A percentile compares a stretch with the other conserved stretches of the same genome.
These are phyloP conservation scores for Ashbya aceris DNA, from an alignment of 1,139 yeast genomes.

Conservation along the genomic window DNA sequence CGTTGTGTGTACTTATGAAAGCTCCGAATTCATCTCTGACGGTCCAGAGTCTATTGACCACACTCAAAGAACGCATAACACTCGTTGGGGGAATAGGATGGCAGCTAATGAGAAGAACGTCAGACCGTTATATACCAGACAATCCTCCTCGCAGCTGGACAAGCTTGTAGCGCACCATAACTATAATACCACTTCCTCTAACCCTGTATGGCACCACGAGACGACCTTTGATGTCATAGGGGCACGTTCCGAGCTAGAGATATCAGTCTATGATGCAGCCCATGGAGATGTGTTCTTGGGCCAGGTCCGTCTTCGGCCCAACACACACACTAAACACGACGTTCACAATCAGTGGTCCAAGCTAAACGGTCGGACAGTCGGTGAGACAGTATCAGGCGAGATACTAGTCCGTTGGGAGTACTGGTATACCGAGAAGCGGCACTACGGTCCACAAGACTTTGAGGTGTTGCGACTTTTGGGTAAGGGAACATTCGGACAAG, in stretches of 20 bases:
- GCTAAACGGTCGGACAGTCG: constrained; percentile 62
- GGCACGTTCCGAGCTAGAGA: constrained; percentile 70
- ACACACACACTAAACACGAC: constrained; percentile 33
- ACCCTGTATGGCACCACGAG: constrained; percentile 84
- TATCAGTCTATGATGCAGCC: constrained; percentile 78
- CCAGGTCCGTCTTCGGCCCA: constrained; percentile 65
- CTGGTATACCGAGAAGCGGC: constrained; percentile 57
- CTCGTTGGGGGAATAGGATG: constrained; percentile 21
- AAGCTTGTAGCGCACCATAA: constrained; percentile 22
- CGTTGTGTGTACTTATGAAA: constrained; percentile 88
- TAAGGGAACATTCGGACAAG: constrained; percentile 96
- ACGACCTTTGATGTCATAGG: constrained; percentile 89
- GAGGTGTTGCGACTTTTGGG: constrained; percentile 85
- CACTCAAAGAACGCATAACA: constrained; percentile 20
- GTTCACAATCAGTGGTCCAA: constrained; percentile 56
- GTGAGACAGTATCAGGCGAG: constrained; percentile 71
- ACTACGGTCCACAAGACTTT: constrained; percentile 89
- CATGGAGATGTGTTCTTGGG: constrained; percentile 81
- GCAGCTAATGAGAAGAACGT: constrained; percentile 20
- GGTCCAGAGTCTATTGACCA: constrained; percentile 62
- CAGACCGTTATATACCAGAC: constrained; percentile 52
- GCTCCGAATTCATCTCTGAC: constrained; percentile 80
- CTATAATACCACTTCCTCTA: constrained; percentile 33
- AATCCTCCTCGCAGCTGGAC: constrained; percentile 54
- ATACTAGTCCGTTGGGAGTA: constrained; percentile 69